Evolutionary conservation across 306 rosid species (phyloP).

Genomic region (Astragalus glycyphyllos): DNA sequence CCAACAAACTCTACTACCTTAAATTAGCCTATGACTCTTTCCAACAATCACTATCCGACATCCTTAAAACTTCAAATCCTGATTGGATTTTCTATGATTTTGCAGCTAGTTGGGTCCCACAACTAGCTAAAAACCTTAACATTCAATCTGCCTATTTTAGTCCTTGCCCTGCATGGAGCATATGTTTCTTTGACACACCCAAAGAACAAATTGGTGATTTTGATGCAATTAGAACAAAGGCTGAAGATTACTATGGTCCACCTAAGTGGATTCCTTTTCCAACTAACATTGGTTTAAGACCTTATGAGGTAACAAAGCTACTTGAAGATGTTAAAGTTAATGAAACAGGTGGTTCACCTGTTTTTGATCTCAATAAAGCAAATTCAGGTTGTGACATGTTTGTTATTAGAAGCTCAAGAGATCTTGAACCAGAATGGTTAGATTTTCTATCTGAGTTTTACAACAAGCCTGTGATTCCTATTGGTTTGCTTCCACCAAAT

Average conservation of each 20-base stretch:
- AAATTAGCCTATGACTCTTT: conserved; percentile 54
- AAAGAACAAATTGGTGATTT: conserved; percentile 44
- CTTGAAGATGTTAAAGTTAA: conserved; percentile 41
- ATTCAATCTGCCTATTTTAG: conserved; percentile 49
- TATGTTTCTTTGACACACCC: conserved; percentile 52
- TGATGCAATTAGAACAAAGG: conserved; percentile 18
- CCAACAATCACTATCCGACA: conserved; percentile 38
- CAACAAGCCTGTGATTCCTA: conserved; percentile 46
- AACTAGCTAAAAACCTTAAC: conserved; percentile 31
- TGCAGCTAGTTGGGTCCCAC: conserved; percentile 48
- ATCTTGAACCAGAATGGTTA: conserved; percentile 50
- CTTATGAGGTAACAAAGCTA: conserved; percentile 41
- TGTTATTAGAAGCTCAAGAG: conserved; percentile 49
- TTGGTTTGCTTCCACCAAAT: conserved; percentile 52
- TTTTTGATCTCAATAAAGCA: conserved; percentile 43
- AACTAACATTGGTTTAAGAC: conserved; percentile 44
- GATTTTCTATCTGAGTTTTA: conserved; percentile 43
- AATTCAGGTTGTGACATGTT: conserved; percentile 50
- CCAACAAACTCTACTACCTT: conserved; percentile 49
- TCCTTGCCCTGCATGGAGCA: conserved; percentile 50
- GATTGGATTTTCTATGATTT: conserved; percentile 69
- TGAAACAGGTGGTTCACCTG: conserved; percentile 49
- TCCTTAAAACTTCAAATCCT: conserved; percentile 44
- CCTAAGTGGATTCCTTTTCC: conserved; percentile 53
- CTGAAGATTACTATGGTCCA: conserved; percentile 51